Evolutionary conservation across 768 basidiomycete genomes (phyloP), one percentile per base, ranked within the genome.

Genomic region (Boletus reticuloceps): DNA sequence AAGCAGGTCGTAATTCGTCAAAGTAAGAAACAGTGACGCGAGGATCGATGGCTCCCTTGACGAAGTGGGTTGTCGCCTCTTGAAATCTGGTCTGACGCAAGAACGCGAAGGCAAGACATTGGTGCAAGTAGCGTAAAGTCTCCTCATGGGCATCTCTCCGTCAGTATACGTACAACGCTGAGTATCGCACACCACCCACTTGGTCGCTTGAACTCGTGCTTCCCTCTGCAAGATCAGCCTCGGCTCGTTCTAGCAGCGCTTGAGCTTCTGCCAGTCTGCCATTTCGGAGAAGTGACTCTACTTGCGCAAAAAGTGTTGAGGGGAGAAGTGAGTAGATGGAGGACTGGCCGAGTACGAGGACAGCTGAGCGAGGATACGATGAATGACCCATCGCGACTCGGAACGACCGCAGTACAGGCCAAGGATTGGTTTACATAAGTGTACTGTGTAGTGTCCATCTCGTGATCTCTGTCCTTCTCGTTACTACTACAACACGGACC

Each of bases 1-100:
- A 72, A 12, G 77, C 72, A 19, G 88, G 89, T 29, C 86, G 79
- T n/a, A 94, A 73, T 55, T 85, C 79, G 8, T 90, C 85, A 63
- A 85, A 95, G 68, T 91, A 87, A 58, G 89, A 85, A 56, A 95
- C 75, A 38, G 94, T 78, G 4, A 94, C 68, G 14, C 93, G 82
- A 0, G 93, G 91, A 71, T 97, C 93, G n/a, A 91, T 72, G 43
- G 86, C 82, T 36, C 91, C 93, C 51, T 83, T 79, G 64, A 88
- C 84, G 53, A 96, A 79, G 63, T 90, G 81, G 58, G 80, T 82
- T 17, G 86, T 88, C 1, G 94, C 93, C 54, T 91, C 88, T 57
- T 89, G 85, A 67, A 97, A 95, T 47, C 85, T 76, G 0, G 91
- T 92, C 67, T 91, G 89, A 31, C 76, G 69, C 65, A 95, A 79